Percentiles rank a stretch among this genome's conserved stretches.
These are phyloP conservation scores for Sporodiniella umbellata DNA, from an alignment of 371 early-diverging fungal species.

Conservation along the genomic window DNA sequence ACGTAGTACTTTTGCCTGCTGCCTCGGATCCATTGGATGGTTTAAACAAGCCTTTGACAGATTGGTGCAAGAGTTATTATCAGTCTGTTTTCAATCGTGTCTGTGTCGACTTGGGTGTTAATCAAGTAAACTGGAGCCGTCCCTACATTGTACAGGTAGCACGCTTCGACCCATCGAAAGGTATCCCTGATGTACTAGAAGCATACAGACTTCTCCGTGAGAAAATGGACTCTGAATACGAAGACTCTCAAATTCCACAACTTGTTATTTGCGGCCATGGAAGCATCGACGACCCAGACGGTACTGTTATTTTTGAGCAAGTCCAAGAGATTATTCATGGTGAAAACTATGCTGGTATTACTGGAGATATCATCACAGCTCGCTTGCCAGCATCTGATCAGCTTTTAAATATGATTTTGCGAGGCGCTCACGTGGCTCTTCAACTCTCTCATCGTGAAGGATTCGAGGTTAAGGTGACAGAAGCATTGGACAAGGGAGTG, in stretches of 20 bases:
- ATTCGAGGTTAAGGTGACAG: conserved; percentile 92
- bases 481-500: conserved; percentile 69
- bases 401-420: conserved; percentile 70
- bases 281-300: conserved; percentile 88
- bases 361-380: conserved; percentile 59
- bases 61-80: conserved; percentile 60
- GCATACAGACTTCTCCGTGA: conserved; percentile 65
- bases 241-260: conserved; percentile 55
- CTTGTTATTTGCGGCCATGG: conserved; percentile 84
- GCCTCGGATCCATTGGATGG: conserved; percentile 75
- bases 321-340: conserved; percentile 42
- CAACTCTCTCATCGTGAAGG: conserved; percentile 87
- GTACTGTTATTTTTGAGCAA: conserved; percentile 67
- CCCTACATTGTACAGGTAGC: conserved; percentile 87
- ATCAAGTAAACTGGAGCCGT: conserved; percentile 55
- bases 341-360: conserved; percentile 45
- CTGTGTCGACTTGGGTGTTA: conserved; percentile 68
- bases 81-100: conserved; percentile 74
- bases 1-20: conserved; percentile 72
- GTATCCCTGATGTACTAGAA: conserved; percentile 78
- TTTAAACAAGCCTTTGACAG: conserved; percentile 64
- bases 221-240: conserved; percentile 40
- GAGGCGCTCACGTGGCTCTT: conserved; percentile 67
- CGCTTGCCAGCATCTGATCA: conserved; percentile 80
- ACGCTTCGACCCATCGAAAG: conserved; percentile 91